These are phyloP conservation scores for Thielaviopsis musarum DNA, from an alignment of 2,329 filamentous ascomycete genomes.

Conservation along the genomic window DNA sequence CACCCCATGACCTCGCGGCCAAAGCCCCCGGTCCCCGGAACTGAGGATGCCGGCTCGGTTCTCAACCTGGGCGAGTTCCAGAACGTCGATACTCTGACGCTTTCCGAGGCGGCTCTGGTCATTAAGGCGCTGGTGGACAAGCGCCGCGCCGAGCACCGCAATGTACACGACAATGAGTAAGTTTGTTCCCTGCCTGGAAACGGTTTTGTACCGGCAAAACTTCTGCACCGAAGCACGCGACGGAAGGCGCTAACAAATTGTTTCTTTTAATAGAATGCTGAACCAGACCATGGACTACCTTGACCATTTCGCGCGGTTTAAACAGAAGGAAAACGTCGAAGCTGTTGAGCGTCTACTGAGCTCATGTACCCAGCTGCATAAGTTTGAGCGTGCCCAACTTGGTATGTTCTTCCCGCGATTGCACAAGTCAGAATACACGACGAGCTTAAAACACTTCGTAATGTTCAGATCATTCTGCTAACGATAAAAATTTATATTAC, in stretches of 20 bases:
- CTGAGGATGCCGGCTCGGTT: conserved; percentile 70
- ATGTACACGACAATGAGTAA: conserved; percentile 71
- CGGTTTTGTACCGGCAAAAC: background rate
- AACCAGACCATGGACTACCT: conserved; percentile 84
- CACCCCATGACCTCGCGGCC: conserved; percentile 37
- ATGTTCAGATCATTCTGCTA: background rate
- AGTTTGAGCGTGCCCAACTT: conserved; percentile 86
- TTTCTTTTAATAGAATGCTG: conserved; percentile 40
- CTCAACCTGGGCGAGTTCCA: conserved; percentile 89
- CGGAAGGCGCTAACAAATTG: background rate
- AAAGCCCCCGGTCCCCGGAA: conserved; percentile 53
- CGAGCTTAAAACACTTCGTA: too few relatives aligned
- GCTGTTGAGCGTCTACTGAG: conserved; percentile 80
- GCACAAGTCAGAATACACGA: background rate
- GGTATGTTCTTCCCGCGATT: conserved; percentile 35
- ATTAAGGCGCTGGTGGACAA: conserved; percentile 79
- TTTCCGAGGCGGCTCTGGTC: conserved; percentile 82
- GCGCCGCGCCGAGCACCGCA: conserved; percentile 62
- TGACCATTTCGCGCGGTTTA: conserved; percentile 88
- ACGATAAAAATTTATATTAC: conserved; percentile 13
- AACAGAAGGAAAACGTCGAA: conserved; percentile 85
- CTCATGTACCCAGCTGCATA: conserved; percentile 61
- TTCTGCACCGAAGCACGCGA: background rate
- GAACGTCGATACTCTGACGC: conserved; percentile 74
- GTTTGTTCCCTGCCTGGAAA: conserved; percentile 18